Base-by-base conservation (phyloP, 1,139 yeast species). In the Yueomyces sp. region DNA sequence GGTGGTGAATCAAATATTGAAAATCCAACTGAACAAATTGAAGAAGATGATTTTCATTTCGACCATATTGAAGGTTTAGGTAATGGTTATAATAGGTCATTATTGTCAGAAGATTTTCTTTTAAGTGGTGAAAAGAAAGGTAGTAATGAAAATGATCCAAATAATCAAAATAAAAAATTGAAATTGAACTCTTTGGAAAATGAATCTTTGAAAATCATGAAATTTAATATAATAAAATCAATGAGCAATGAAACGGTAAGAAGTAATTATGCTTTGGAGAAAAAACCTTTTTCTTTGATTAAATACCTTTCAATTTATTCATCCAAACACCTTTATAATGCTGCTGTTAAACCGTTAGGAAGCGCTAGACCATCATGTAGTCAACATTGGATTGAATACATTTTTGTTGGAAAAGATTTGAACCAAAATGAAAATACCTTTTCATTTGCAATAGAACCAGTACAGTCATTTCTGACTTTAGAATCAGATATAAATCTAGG, bases 61-160 rank as follows among this genome's bases (percentile, higher is more conserved):
- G 53, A 57, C 39, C 57, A 57, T 41, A 48, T 56, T 27, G 63
- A 59, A 46, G 62, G 62, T 1, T 42, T 59, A 29, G 64, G 64
- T 11, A 59, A 59, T 44, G 64, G 64, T 4, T 59, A 59, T 38
- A 55, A 57, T 28, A 49, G 60, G 28, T 48, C 55, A 6, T 38
- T 57, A 5, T 42, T 59, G 40, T 45, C 59, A 2, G 57, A 59
- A 5, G 63, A 59, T 46, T 59, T 50, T 40, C 43, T 59, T n/a
- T 39, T 57, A 38, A 55, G 58, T 11, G 42, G 41, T 26, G 25
- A 27, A 34, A 26, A 28, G 3, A 35, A 27, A 29, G 40, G 42
- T 36, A 36, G 32, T 27, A 29, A 36, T 19, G 39, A 34, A 27
- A 35, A 38, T n/a, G 32, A 29, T 34, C 34, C 19, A 19, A 25